Evolutionary conservation across 495 filamentous ascomycete species (phyloP).

Genomic region (Cudoniella acicularis): DNA sequence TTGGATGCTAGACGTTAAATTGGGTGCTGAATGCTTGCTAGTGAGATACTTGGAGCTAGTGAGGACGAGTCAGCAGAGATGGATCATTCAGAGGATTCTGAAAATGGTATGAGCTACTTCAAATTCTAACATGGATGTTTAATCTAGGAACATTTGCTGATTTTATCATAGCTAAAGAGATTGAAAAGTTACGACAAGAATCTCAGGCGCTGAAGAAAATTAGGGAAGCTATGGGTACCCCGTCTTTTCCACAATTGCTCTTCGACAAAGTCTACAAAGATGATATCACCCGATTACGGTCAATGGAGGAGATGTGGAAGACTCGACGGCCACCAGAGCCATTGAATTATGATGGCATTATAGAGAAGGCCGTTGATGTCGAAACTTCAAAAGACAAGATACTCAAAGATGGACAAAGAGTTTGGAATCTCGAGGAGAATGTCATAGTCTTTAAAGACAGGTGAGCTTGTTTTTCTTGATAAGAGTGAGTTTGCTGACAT

Average conservation of each 20-base stretch:
- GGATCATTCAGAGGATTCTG: slow-evolving; percentile 71
- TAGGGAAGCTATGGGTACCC: slow-evolving; percentile 74
- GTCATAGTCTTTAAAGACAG: slow-evolving; percentile 82
- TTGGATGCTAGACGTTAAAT: no score
- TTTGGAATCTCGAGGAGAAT: slow-evolving; percentile 82
- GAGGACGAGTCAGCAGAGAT: slow-evolving; percentile 77
- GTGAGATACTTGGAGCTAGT: slow-evolving; percentile 86
- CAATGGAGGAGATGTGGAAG: slow-evolving; percentile 98
- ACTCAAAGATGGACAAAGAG: slow-evolving; percentile 62
- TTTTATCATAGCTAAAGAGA: slow-evolving; percentile 61
- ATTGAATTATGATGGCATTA: slow-evolving; percentile 58
- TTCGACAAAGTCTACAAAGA: slow-evolving; percentile 91
- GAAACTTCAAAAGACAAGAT: slow-evolving; percentile 38
- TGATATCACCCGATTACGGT: slow-evolving; percentile 79
- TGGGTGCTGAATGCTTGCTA: slow-evolving; percentile 8
- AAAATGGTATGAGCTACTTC: slow-evolving; percentile 56
- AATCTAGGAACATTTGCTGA: slow-evolving; percentile 1
- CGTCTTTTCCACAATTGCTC: slow-evolving; percentile 72
- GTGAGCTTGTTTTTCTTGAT: slow-evolving; percentile 26
- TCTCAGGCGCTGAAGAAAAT: slow-evolving; percentile 80
- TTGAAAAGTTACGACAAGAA: slow-evolving; percentile 78
- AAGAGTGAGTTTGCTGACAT: slow-evolving; percentile 12
- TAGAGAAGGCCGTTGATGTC: slow-evolving; percentile 36
- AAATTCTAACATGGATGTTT: not conserved
- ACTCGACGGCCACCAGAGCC: slow-evolving; percentile 66